Evolutionary conservation across 2,329 filamentous ascomycete species (phyloP).

Genomic region (Aspergillus tubingensis): DNA sequence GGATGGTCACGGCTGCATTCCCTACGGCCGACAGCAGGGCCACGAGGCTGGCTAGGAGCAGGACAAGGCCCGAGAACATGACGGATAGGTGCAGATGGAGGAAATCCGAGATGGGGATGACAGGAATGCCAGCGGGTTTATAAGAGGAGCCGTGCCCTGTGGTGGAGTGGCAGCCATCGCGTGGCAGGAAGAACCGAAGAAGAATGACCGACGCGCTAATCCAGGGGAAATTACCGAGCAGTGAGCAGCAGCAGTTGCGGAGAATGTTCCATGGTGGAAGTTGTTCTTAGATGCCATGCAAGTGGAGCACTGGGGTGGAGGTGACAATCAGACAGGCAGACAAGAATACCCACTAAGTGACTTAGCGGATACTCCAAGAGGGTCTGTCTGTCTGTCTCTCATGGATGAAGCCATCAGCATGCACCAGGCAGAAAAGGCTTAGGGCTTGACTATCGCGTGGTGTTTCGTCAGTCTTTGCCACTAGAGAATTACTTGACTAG

Average conservation of each 20-base stretch:
- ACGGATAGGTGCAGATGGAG: neutral
- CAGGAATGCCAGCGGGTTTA: neutral
- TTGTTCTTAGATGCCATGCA: neutral
- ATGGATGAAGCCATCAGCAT: too few species aligned
- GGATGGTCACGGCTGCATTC: neutral
- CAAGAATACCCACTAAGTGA: neutral
- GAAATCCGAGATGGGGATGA: neutral
- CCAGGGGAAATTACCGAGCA: neutral
- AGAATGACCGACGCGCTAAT: neutral
- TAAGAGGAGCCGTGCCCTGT: neutral
- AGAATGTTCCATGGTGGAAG: neutral
- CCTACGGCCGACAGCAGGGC: neutral
- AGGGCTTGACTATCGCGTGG: neutral
- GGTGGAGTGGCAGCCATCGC: neutral
- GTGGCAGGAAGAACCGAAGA: neutral
- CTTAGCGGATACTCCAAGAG: neutral
- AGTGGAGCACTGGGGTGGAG: neutral
- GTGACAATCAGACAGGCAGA: neutral
- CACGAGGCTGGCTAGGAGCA: constrained; percentile 7
- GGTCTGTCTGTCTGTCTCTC: too few species aligned
- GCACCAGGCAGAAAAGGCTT: neutral
- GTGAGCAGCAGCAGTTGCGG: neutral
- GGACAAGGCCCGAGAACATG: neutral
- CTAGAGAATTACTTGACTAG: too few species aligned
- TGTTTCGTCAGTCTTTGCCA: neutral